These are phyloP conservation scores for Euphorbia corollata DNA, from an alignment of 441 rosid genomes.

Conservation along the genomic window DNA sequence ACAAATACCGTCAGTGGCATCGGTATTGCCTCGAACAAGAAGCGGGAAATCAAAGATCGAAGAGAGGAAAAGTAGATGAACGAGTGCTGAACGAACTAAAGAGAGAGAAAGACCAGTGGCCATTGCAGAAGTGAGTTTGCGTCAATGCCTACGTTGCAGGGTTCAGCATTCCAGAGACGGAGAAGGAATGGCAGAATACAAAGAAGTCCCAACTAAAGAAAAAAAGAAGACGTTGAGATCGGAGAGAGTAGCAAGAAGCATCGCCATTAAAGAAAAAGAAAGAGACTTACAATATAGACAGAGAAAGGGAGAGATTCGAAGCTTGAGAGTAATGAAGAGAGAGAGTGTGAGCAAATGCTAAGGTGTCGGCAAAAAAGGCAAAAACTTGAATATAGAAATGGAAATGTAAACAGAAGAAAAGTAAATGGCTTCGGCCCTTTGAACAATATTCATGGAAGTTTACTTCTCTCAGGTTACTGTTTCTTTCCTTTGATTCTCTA, in stretches of 20 bases:
- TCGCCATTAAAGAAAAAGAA: conserved; percentile 39
- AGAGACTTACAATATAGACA: conserved; percentile 11
- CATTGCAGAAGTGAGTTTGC: conserved; percentile 29
- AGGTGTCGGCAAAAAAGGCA: conserved; percentile 38
- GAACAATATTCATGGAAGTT: conserved; percentile 5
- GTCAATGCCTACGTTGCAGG: background rate
- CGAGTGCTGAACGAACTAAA: conserved; percentile 19
- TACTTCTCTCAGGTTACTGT: background rate
- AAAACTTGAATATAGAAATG: background rate
- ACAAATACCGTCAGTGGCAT: conserved; percentile 65
- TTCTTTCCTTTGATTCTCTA: conserved; percentile 6
- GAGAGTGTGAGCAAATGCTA: background rate
- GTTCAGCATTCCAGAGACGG: conserved; percentile 22
- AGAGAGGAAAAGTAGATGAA: conserved; percentile 22
- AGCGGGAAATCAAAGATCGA: conserved; percentile 30
- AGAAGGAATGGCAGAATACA: too few relatives aligned
- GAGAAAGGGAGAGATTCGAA: conserved; percentile 39
- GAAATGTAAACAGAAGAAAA: conserved; percentile 7
- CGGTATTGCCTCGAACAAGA: conserved; percentile 56
- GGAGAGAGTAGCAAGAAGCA: conserved; percentile 26
- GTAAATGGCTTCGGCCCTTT: background rate
- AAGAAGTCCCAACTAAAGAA: too few relatives aligned
- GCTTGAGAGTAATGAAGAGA: conserved; percentile 44
- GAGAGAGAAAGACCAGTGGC: conserved; percentile 25
- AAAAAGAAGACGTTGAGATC: conserved; percentile 19